phyloP scores from a whole-genome alignment of 345 rosid species.

The Salix arbutifolia region DNA sequence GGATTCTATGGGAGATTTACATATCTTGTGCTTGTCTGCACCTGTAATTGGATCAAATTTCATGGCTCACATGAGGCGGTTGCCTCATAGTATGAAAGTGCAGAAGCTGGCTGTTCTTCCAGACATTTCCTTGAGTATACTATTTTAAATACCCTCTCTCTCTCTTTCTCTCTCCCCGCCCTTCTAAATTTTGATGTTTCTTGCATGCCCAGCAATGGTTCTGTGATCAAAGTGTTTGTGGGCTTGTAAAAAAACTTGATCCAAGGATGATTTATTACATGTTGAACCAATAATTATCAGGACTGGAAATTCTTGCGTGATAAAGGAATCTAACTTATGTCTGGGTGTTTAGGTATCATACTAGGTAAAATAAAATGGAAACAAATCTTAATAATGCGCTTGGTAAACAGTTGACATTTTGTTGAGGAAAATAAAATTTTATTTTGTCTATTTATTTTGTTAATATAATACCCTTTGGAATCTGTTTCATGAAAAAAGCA shows the following conservation, averaged over 20 bases:
- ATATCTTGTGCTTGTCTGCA: constrained; percentile 43
- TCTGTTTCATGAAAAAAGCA: not conserved
- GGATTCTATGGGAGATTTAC: constrained; percentile 59
- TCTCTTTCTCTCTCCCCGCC: not conserved
- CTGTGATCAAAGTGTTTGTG: not conserved
- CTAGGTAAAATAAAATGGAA: not conserved
- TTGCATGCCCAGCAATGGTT: constrained; percentile 1
- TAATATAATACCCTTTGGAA: not conserved
- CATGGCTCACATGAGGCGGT: constrained; percentile 39
- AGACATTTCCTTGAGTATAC: constrained; percentile 58
- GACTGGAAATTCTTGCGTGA: not conserved
- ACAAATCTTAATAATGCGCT: not conserved
- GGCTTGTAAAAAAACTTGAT: not conserved
- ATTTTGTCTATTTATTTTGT: not conserved
- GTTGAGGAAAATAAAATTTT: not conserved
- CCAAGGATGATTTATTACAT: not conserved
- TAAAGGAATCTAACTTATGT: not conserved
- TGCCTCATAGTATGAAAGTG: constrained; percentile 60
- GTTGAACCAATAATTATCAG: not conserved
- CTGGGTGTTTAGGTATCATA: not conserved
- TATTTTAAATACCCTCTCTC: constrained; percentile 1
- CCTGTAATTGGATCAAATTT: constrained; percentile 34
- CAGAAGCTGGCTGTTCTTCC: constrained; percentile 64
- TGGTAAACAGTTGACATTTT: not conserved
- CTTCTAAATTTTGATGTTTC: not conserved